These are phyloP conservation scores for Trichophyton schoenleinii DNA, from an alignment of 2,329 filamentous ascomycete genomes.

Conservation along the genomic window DNA sequence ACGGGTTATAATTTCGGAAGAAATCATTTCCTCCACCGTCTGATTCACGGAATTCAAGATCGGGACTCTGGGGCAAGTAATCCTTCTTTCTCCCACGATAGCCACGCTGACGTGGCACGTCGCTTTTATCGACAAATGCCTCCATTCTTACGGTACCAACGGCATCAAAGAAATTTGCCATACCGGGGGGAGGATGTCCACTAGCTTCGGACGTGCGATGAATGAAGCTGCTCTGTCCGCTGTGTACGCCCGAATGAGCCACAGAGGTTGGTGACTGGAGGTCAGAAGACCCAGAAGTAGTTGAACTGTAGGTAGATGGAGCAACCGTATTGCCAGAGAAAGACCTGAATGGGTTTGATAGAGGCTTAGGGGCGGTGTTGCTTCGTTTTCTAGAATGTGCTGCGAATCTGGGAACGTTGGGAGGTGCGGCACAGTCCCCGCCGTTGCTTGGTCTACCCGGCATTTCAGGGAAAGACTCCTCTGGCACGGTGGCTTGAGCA, in stretches of 20 bases:
- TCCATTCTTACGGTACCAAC: conserved; percentile 93
- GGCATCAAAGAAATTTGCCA: conserved; percentile 63
- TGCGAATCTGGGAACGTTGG: conserved; percentile 42
- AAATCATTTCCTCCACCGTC: conserved; percentile 29
- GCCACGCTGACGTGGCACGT: conserved; percentile 19
- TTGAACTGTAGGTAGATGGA: conserved; percentile 38
- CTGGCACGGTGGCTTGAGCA: conserved; percentile 23
- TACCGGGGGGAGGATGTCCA: conserved; percentile 30
- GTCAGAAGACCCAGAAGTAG: conserved; percentile 50
- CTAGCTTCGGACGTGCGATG: conserved; percentile 42
- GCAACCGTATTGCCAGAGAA: conserved; percentile 47
- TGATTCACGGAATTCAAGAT: conserved; percentile 22
- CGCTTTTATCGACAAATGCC: conserved; percentile 62
- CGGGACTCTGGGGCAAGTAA: conserved; percentile 22
- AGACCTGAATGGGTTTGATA: conserved; percentile 61
- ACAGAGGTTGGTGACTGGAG: conserved; percentile 33
- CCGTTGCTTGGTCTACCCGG: conserved; percentile 16
- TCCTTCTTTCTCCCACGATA: conserved; percentile 20
- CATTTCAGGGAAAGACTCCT: conserved; percentile 17
- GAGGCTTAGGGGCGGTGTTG: conserved; percentile 66
- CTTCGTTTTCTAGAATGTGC: conserved; percentile 73
- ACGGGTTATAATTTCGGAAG: conserved; percentile 34
- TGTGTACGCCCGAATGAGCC: conserved; percentile 20
- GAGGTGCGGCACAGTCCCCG: conserved; percentile 35
- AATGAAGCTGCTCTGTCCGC: conserved; percentile 35